phyloP scores from a whole-genome alignment of 371 early-diverging fungal species.

The Rhizopus delemar region DNA sequence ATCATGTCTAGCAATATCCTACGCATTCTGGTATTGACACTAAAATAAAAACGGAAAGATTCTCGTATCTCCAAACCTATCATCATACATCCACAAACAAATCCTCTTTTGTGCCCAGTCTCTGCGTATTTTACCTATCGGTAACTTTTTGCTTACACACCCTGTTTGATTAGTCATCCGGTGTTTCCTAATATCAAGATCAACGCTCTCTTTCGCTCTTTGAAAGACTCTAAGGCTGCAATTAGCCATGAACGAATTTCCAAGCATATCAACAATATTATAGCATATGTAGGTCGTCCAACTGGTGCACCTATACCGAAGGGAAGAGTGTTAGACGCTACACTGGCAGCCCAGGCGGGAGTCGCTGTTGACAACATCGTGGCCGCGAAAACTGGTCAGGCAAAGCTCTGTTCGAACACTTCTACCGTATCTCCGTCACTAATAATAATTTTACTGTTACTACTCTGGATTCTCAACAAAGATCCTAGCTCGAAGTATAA shows the following conservation, averaged over 20 bases:
- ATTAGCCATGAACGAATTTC: too few relatives aligned
- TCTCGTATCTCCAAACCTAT: too few relatives aligned
- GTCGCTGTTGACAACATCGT: constrained; percentile 25
- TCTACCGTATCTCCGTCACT: constrained; percentile 34
- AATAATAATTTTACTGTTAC: constrained; percentile 17
- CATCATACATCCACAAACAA: too few relatives aligned
- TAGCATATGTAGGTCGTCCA: too few relatives aligned
- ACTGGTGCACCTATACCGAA: constrained; percentile 14
- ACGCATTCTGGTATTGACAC: constrained; percentile 8
- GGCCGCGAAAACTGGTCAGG: constrained; percentile 24
- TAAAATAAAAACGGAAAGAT: constrained; percentile 19
- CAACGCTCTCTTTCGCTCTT: too few relatives aligned
- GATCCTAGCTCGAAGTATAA: constrained; percentile 15
- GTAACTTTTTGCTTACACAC: too few relatives aligned
- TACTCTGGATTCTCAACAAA: constrained; percentile 18
- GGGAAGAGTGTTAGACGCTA: constrained; percentile 25
- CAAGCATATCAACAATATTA: too few relatives aligned
- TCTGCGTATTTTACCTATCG: too few relatives aligned
- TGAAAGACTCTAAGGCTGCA: too few relatives aligned
- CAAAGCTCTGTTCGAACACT: constrained; percentile 2
- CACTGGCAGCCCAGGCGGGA: constrained; percentile 19
- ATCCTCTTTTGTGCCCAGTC: too few relatives aligned
- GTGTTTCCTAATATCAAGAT: too few relatives aligned
- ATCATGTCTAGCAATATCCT: neutral
- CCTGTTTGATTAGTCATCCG: too few relatives aligned